Evolutionary conservation across 306 rosid species (phyloP), one percentile per base, ranked within the genome.

Genomic region (Vigna trinervia): DNA sequence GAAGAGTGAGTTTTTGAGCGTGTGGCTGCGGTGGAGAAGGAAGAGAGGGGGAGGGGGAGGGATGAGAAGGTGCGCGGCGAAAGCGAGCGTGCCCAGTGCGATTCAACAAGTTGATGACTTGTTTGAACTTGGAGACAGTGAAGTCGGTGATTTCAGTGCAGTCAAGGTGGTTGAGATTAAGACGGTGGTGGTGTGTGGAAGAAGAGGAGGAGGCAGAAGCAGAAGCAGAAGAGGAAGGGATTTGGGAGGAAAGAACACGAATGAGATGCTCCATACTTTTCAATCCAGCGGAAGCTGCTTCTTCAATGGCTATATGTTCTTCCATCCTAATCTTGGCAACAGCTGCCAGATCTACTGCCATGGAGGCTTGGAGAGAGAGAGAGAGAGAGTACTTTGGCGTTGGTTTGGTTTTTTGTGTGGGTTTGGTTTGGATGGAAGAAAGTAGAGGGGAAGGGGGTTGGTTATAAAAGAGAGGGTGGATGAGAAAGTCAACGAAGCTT

Each of bases 81-180:
- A 94, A 94, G 1, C 98, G 88, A 22, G 98, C 98, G 56, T 92
- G 98, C 1, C 98, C 97, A 58, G 94, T 90, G 32, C 98, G 88
- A 81, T 89, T 88, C 26, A 94, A 57, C 82, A 92, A 73, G 43
- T 91, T 86, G 62, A 90, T 94, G 39, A 94, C 80, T 20, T 84
- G 87, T 60, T 89, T 94, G 79, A 94, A 94, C 80, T 92, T 89
- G 0, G 93, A 75, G 19, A 94, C 96, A 13, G 98, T 94, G 87
- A 91, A 79, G 65, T 94, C 93, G 63, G 97, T 81, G 83, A 88
- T 74, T 41, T 89, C 84, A 0, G 91, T 20, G 80, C 86, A 91
- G 47, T 91, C 90, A 50, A 78, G 88, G 4, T 79, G 74, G 41
- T 48, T 62, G 1, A 53, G 86, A 12, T 62, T 51, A 4, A 60